Conservation (phyloP, 2,329 filamentous ascomycete species). For the Microdochium nivale region DNA sequence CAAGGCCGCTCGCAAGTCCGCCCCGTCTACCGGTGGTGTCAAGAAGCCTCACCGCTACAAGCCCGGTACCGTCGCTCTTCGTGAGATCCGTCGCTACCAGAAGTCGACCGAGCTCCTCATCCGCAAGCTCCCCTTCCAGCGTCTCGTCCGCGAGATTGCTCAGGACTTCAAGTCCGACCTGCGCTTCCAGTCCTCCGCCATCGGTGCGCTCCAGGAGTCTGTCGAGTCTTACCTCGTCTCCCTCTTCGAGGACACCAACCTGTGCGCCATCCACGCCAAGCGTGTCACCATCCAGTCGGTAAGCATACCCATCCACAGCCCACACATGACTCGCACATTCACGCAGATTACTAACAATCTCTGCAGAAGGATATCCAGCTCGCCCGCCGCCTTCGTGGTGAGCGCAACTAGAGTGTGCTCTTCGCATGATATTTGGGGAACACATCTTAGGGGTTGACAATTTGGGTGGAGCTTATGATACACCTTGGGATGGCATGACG, state of each 20-base stretch:
- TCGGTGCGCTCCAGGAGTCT: constrained; percentile 95
- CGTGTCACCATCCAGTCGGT: constrained; percentile 90
- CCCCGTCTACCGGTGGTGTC: constrained; percentile 92
- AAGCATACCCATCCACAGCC: constrained; percentile 19
- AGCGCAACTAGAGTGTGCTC: constrained; percentile 61
- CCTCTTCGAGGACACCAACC: constrained; percentile 96
- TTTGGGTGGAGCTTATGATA: constrained; percentile 29
- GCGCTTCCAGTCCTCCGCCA: constrained; percentile 96
- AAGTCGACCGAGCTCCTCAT: constrained; percentile 94
- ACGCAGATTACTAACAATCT: constrained; percentile 23
- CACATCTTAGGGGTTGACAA: constrained; percentile 5
- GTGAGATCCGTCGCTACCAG: constrained; percentile 98
- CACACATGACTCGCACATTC: background rate
- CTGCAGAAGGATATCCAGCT: constrained; percentile 86
- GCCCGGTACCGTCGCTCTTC: constrained; percentile 91
- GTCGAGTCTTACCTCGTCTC: constrained; percentile 98
- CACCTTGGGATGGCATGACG: constrained; percentile 31
- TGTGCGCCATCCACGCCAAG: constrained; percentile 98
- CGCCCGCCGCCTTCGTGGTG: constrained; percentile 87
- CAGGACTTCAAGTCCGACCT: constrained; percentile 93
- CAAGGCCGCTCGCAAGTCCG: constrained; percentile 98
- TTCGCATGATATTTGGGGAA: constrained; percentile 3
- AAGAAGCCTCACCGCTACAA: constrained; percentile 91
- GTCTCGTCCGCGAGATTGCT: constrained; percentile 93
- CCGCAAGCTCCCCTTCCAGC: constrained; percentile 96